Conservation (phyloP, 352 stramenopile genomes). For the Phytophthora palmivora region DNA sequence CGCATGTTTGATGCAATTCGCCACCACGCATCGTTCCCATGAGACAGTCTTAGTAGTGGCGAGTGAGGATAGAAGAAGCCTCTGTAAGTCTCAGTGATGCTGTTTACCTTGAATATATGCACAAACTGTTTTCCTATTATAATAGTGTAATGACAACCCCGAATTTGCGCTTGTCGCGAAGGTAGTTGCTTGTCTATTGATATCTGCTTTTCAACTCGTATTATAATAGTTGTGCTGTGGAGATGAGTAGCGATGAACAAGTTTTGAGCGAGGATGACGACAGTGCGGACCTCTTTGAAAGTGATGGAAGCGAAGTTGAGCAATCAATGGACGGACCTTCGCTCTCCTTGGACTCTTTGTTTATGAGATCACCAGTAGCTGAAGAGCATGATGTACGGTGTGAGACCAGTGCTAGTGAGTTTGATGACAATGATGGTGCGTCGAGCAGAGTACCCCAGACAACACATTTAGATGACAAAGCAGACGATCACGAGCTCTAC, state of each 20-base stretch:
- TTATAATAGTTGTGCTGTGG: neutral
- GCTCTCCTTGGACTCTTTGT: constrained; percentile 13
- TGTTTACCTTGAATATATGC: neutral
- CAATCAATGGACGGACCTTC: constrained; percentile 22
- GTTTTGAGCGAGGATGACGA: constrained; percentile 20
- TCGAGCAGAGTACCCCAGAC: neutral
- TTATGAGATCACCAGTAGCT: constrained; percentile 4
- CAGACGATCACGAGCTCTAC: neutral
- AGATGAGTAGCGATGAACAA: constrained; percentile 24
- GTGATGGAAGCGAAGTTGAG: constrained; percentile 12
- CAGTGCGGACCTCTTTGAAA: constrained; percentile 27
- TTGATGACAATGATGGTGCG: neutral
- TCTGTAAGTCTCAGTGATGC: constrained; percentile 10
- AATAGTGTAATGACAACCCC: no score
- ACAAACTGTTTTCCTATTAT: neutral
- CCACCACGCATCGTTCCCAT: constrained; percentile 51
- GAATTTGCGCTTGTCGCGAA: constrained; percentile 12
- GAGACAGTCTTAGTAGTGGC: neutral
- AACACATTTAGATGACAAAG: neutral
- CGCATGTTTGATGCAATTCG: constrained; percentile 71
- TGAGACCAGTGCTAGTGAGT: neutral
- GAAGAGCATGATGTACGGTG: neutral
- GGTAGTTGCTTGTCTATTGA: constrained; percentile 14
- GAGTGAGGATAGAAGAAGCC: neutral
- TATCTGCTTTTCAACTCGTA: neutral